These are phyloP conservation scores for Polymyxa betae DNA, from an alignment of 208 protist species.

Conservation along the genomic window DNA sequence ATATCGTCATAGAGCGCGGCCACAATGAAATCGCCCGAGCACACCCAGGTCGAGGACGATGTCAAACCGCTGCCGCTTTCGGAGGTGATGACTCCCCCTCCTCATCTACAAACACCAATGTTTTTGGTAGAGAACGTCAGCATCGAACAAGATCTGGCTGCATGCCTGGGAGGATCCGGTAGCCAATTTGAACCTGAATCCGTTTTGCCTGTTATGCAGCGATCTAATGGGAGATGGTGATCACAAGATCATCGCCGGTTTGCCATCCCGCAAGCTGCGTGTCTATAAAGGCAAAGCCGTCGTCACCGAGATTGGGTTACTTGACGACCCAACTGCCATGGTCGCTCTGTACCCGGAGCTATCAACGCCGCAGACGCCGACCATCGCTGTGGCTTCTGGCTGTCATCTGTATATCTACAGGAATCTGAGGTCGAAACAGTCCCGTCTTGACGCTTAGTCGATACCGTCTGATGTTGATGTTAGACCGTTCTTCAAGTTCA, in stretches of 20 bases:
- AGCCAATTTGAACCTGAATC: slow-evolving; percentile 54
- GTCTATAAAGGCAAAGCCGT: slow-evolving; percentile 69
- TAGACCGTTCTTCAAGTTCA: slow-evolving; percentile 85
- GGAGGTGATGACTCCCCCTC: too few relatives aligned
- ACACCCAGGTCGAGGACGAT: too few relatives aligned
- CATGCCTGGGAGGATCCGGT: slow-evolving; percentile 67
- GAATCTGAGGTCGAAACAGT: slow-evolving; percentile 75
- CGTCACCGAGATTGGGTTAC: slow-evolving; percentile 78
- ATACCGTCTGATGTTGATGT: background rate
- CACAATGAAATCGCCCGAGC: too few relatives aligned
- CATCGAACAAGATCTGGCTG: slow-evolving; percentile 57
- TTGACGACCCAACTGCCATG: slow-evolving; percentile 83
- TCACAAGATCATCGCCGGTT: slow-evolving; percentile 86
- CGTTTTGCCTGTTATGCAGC: slow-evolving; percentile 77
- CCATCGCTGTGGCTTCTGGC: slow-evolving; percentile 83
- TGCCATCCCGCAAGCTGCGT: slow-evolving; percentile 79
- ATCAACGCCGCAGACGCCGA: slow-evolving; percentile 71
- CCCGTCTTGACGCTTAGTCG: background rate
- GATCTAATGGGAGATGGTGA: slow-evolving; percentile 88
- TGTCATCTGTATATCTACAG: slow-evolving; percentile 86
- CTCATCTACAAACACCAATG: too few relatives aligned
- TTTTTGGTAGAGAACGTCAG: background rate
- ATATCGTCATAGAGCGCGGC: too few relatives aligned
- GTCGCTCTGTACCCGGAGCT: slow-evolving; percentile 80
- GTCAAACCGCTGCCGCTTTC: too few relatives aligned